Percentiles rank a stretch among this genome's conserved stretches.
Conservation (phyloP, 176 grass and related monocot genomes). For the sorghum (Sorghum bicolor) region Sorghum_bicolor_NCBIv3 NC_012870.2:8070001-8070500, state of each 20-base stretch:
- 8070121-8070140: background rate
- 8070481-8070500: constrained; percentile 68
- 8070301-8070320: constrained; percentile 28
- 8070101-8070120: background rate
- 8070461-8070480: constrained; percentile 95
- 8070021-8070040: background rate
- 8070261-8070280: constrained; percentile 9
- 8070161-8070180: background rate
- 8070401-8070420: constrained; percentile 39
- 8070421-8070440: constrained; percentile 58
- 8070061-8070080: background rate
- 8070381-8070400: constrained; percentile 54
- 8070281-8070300: constrained; percentile 17
- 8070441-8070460: constrained; percentile 77
- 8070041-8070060: background rate
- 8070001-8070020: background rate
- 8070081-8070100: background rate
- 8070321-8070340: constrained; percentile 4
- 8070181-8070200: background rate
- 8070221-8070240: background rate
- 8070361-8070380: constrained; percentile 90
- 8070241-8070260: background rate
- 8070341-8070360: constrained; percentile 94
- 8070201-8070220: background rate
- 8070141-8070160: background rate